Conservation (phyloP, 1,284 basidiomycete species). For the Sporisorium exsertum region DNA sequence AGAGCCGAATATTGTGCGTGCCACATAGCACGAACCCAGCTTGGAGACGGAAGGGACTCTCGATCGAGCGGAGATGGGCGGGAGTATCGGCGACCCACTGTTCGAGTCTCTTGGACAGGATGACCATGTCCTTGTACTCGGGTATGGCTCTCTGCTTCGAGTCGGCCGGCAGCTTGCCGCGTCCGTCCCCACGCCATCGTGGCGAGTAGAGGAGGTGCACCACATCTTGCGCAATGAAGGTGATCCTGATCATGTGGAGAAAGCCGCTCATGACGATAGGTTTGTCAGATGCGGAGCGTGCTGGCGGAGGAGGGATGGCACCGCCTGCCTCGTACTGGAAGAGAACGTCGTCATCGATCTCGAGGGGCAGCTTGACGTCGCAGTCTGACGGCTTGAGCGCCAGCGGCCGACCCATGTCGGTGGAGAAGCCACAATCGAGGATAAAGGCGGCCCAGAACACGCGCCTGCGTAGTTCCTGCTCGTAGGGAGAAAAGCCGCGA, state of each 20-base stretch:
- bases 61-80: slow-evolving; percentile 40
- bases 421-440: slow-evolving; percentile 61
- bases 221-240: slow-evolving; percentile 56
- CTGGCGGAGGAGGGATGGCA: slow-evolving; percentile 14
- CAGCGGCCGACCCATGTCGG: slow-evolving; percentile 61
- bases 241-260: slow-evolving; percentile 60
- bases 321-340: slow-evolving; percentile 41
- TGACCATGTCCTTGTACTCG: slow-evolving; percentile 60
- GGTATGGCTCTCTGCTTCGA: slow-evolving; percentile 33
- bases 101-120: slow-evolving; percentile 53
- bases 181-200: slow-evolving; percentile 34
- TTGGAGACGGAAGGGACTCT: slow-evolving; percentile 51
- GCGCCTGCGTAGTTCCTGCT: slow-evolving; percentile 55
- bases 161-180: slow-evolving; percentile 22
- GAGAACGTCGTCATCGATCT: slow-evolving; percentile 46
- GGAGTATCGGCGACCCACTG: slow-evolving; percentile 58
- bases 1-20: slow-evolving; percentile 57
- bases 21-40: slow-evolving; percentile 55
- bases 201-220: slow-evolving; percentile 55
- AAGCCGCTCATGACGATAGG: slow-evolving; percentile 56
- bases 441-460: slow-evolving; percentile 63
- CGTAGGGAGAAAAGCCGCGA: slow-evolving; percentile 53
- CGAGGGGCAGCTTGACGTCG: slow-evolving; percentile 54
- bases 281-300: slow-evolving; percentile 23
- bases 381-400: slow-evolving; percentile 57